Conservation (phyloP, 257 asterid genomes). For the Ocimum tenuiflorum region DNA sequence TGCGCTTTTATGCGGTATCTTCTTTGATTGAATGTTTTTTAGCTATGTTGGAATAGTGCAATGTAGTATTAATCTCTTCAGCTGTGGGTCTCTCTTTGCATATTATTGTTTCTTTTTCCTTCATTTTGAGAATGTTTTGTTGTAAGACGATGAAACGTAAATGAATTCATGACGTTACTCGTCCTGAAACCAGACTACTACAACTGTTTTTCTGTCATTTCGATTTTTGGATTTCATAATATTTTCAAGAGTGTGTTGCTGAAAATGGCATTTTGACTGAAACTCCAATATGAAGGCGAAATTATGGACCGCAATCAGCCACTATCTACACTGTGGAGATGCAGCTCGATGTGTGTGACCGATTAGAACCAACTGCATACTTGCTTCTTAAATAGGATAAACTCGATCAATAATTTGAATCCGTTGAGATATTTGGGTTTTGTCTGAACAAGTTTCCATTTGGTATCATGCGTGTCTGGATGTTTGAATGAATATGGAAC, state of each 20-base stretch:
- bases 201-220: background rate
- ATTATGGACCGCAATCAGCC: no score
- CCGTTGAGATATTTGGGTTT: background rate
- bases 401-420: background rate
- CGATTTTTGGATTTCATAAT: no score
- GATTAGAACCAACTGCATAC: background rate
- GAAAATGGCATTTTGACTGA: no score
- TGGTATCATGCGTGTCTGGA: background rate
- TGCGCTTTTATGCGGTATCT: background rate
- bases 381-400: background rate
- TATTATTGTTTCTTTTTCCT: no score
- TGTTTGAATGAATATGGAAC: background rate
- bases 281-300: no score
- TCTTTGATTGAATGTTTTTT: constrained; percentile 1
- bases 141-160: background rate
- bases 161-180: no score
- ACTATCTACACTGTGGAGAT: no score
- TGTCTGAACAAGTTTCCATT: background rate
- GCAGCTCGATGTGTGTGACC: no score
- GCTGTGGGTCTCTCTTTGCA: background rate
- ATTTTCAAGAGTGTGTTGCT: no score
- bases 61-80: background rate
- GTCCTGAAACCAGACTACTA: no score
- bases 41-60: background rate
- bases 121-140: background rate